Evolutionary conservation across 2,329 filamentous ascomycete species (phyloP).

Genomic region (Trichoderma koningiopsis): DNA sequence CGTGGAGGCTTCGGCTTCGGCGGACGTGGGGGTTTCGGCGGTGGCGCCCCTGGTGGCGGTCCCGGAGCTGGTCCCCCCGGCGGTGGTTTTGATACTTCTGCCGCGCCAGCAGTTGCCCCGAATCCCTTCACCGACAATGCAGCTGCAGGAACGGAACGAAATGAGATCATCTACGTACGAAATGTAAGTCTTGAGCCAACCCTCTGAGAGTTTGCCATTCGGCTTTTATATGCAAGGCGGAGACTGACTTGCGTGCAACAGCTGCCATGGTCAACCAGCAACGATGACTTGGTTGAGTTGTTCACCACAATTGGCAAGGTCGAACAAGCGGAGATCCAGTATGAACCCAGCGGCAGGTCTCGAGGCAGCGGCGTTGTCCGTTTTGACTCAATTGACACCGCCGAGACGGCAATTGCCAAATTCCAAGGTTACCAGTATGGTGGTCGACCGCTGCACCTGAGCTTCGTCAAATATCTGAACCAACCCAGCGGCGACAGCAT

Average conservation of each 20-base stretch:
- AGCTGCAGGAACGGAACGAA: slow-evolving; percentile 80
- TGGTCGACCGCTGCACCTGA: slow-evolving; percentile 87
- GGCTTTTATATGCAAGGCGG: background rate
- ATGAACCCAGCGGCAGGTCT: slow-evolving; percentile 93
- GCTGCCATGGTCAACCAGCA: slow-evolving; percentile 98
- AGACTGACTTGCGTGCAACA: slow-evolving; percentile 41
- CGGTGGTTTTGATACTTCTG: slow-evolving; percentile 52
- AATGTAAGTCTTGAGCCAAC: slow-evolving; percentile 67
- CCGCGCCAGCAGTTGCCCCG: slow-evolving; percentile 57
- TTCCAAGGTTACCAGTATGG: slow-evolving; percentile 98
- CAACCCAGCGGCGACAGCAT: slow-evolving; percentile 69
- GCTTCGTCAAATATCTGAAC: slow-evolving; percentile 90
- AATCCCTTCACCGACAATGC: slow-evolving; percentile 96
- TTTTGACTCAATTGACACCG: slow-evolving; percentile 80
- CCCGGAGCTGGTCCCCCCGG: slow-evolving; percentile 35
- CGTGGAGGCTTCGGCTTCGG: slow-evolving; percentile 60
- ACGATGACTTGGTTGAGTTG: slow-evolving; percentile 93
- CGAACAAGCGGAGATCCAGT: slow-evolving; percentile 98
- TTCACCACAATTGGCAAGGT: slow-evolving; percentile 99
- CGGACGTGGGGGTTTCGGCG: slow-evolving; percentile 54
- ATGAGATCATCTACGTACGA: slow-evolving; percentile 88
- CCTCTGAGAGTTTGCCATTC: background rate
- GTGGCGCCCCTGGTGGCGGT: slow-evolving; percentile 43
- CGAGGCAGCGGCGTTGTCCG: slow-evolving; percentile 95
- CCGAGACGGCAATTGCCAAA: slow-evolving; percentile 92